Conservation (phyloP, 2,329 filamentous ascomycete genomes). For the Sarocladiaceae sp. region DNA sequence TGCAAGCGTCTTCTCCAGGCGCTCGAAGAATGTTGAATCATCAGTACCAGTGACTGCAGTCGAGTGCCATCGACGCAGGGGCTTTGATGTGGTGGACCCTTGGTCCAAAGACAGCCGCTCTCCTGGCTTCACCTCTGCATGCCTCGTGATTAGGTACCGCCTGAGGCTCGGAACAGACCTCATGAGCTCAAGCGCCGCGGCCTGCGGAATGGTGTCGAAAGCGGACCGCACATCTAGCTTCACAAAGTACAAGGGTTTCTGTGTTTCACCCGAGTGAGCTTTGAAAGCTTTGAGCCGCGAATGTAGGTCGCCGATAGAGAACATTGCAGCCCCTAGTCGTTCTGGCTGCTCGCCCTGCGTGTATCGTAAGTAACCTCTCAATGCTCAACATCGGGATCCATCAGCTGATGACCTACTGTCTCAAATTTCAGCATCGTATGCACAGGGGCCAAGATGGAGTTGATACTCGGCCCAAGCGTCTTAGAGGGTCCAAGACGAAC, state of each 20-base stretch:
- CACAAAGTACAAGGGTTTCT: constrained; percentile 68
- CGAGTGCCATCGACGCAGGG: constrained; percentile 47
- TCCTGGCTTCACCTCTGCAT: constrained; percentile 64
- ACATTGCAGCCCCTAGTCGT: constrained; percentile 70
- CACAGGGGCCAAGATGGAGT: constrained; percentile 60
- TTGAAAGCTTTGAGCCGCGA: constrained; percentile 68
- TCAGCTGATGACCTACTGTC: constrained; percentile 44
- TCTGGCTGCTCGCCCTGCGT: background rate
- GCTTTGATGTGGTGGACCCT: constrained; percentile 23
- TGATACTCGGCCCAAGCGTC: constrained; percentile 35
- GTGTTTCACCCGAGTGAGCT: constrained; percentile 15
- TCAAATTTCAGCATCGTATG: constrained; percentile 77
- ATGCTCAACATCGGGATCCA: background rate
- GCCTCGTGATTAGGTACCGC: constrained; percentile 67
- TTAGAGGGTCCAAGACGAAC: constrained; percentile 39
- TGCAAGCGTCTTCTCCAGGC: constrained; percentile 36
- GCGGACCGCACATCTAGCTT: constrained; percentile 91
- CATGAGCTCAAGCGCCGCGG: constrained; percentile 65
- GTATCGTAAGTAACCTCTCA: constrained; percentile 13
- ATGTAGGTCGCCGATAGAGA: constrained; percentile 79
- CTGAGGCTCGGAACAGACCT: constrained; percentile 49
- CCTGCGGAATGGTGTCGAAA: constrained; percentile 93
- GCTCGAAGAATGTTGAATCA: constrained; percentile 37
- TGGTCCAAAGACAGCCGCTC: constrained; percentile 21
- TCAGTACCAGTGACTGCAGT: constrained; percentile 42